Percentiles rank a stretch among this genome's conserved stretches.
phyloP scores from a whole-genome alignment of 495 filamentous ascomycete species.

The Talaromyces proteolyticus region DNA sequence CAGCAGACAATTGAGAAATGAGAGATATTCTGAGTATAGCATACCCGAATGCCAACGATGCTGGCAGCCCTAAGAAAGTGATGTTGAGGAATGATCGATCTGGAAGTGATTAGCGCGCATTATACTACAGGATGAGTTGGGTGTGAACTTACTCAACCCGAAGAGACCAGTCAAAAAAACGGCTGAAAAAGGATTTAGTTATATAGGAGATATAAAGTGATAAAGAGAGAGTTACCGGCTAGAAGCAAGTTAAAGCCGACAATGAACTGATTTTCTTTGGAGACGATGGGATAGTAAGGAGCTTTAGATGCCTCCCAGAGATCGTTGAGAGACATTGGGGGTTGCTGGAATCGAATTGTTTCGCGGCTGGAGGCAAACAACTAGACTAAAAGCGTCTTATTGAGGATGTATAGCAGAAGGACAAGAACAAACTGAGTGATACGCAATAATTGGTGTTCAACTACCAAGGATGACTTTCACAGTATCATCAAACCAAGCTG shows the following conservation, averaged over 20 bases:
- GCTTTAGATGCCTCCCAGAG: conserved; percentile 84
- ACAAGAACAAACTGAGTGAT: not conserved
- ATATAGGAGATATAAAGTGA: not conserved
- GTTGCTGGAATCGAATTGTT: not conserved
- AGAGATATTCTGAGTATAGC: conserved; percentile 15
- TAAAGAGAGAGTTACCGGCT: conserved; percentile 40
- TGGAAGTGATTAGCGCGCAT: conserved; percentile 25
- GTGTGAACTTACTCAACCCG: conserved; percentile 64
- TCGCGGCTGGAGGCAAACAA: not conserved
- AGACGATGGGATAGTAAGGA: conserved; percentile 75
- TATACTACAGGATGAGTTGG: not conserved
- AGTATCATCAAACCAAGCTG: conserved; percentile 1
- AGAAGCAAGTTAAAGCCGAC: conserved; percentile 75
- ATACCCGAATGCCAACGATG: conserved; percentile 86
- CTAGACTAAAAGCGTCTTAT: not conserved
- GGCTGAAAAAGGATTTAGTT: conserved; percentile 27
- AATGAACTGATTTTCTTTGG: conserved; percentile 78
- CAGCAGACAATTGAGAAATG: conserved; percentile 8
- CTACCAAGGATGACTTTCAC: too few relatives aligned
- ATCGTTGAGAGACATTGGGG: conserved; percentile 65
- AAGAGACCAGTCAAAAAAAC: conserved; percentile 65
- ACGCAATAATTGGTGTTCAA: too few relatives aligned
- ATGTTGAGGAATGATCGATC: conserved; percentile 82
- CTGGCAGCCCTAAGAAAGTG: conserved; percentile 75
- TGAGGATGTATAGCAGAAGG: not conserved